Evolutionary conservation across 257 asterid genomes (phyloP).

Genomic region (Solanum ossicruentum): DNA sequence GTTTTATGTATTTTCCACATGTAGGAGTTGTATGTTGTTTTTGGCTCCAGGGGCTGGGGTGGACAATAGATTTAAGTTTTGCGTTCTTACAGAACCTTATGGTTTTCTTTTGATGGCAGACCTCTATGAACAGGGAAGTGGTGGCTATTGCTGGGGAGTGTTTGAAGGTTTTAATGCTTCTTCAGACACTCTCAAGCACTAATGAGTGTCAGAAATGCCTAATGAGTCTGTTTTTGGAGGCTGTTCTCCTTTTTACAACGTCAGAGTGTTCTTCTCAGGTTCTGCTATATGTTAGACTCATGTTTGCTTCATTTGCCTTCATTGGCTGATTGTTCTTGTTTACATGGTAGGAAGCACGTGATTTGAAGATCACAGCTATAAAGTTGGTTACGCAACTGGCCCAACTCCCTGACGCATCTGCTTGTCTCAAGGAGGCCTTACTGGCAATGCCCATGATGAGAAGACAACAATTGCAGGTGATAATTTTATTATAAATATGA

Average conservation of each 20-base stretch:
- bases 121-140: conserved; percentile 48
- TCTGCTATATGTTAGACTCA: conserved; percentile 4
- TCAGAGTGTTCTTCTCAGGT: conserved; percentile 61
- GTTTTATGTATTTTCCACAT: not conserved
- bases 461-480: conserved; percentile 92
- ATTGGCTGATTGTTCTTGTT: not conserved
- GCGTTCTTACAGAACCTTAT: conserved; percentile 2
- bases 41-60: not conserved
- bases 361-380: conserved; percentile 40
- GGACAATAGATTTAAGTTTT: not conserved
- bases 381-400: conserved; percentile 89
- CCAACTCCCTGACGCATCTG: conserved; percentile 68
- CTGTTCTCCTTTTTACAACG: conserved; percentile 51
- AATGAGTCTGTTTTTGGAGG: conserved; percentile 65
- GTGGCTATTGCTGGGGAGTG: conserved; percentile 78
- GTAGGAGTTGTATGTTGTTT: not conserved
- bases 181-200: conserved; percentile 54
- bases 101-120: conserved; percentile 37
- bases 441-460: conserved; percentile 59
- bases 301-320: conserved; percentile 2
- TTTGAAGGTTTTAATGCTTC: conserved; percentile 64
- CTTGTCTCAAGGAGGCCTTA: conserved; percentile 58
- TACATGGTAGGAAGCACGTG: conserved; percentile 55
- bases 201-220: conserved; percentile 53
- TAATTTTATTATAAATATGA: not conserved